Evolutionary conservation across 2,329 filamentous ascomycete genomes (phyloP), one percentile per base, ranked within the genome.

Genomic region (Ceratocystis ficicola): DNA sequence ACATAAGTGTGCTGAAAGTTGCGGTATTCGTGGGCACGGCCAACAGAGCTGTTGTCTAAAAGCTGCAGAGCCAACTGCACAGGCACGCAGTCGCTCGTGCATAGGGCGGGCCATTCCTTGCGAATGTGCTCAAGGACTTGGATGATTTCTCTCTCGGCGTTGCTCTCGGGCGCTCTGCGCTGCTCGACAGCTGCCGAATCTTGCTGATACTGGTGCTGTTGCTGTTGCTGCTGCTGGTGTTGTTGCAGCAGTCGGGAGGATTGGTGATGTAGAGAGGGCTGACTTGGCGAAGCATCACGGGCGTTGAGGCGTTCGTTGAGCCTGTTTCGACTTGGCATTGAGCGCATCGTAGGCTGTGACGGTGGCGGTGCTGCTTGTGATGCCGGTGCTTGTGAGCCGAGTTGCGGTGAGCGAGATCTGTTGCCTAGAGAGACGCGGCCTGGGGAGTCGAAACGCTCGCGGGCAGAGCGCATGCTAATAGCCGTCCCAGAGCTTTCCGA

Each of bases 21-120:
- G 68, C 82, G 83, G 74, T 96, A 93, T 71, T 95, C 90, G 74
- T 91, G 87, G 60, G 93, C 93, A 69, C 94, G 85, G 22, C 94
- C 94, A 65, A 99, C 85, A 4, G 93, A 97, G 78, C 92, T 96
- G 63, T 84, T 86, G 76, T 99, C 94, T 77, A 97, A 89, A 69
- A 99, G 81, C 76, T 96, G 92, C 60, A 99, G 81, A n/a, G 93
- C 90, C 64, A 96, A 84, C 75, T 97, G 92, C 44, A 97, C 90
- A 1, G 94, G 94, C 41, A 96, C 85, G 73, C 92, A 96, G 72
- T 94, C 87, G 69, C 87, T 87, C 71, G 88, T 83, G 69, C 89
- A 90, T 88, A 99, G 94, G 70, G 91, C 88, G 55, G 89, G 87
- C 93, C 94, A 99, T 73, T 95, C 90, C 66, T 83, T 78, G 73